Evolutionary conservation across 352 stramenopile genomes (phyloP).

Genomic region (Aphanomyces invadans): DNA sequence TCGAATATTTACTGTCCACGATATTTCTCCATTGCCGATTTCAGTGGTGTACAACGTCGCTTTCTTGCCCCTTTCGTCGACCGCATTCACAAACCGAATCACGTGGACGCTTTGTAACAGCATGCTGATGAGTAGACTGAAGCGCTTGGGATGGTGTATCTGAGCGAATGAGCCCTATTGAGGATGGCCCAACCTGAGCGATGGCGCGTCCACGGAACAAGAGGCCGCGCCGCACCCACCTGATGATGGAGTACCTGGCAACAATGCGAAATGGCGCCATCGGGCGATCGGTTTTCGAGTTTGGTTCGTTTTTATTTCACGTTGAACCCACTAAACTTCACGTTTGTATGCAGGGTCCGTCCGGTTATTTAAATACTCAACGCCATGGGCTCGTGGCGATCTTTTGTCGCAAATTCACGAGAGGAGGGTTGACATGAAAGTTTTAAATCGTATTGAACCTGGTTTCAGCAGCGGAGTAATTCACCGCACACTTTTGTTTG

Average conservation of each 20-base stretch:
- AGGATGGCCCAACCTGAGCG: no score
- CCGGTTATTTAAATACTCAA: not conserved
- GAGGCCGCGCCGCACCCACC: no score
- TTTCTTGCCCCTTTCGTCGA: conserved; percentile 17
- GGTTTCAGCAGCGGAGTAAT: no score
- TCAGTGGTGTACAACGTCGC: conserved; percentile 7
- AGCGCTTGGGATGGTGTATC: not conserved
- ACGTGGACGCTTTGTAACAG: not conserved
- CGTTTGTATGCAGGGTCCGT: not conserved
- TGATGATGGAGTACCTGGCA: not conserved
- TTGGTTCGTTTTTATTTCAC: no score
- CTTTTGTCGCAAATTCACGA: not conserved
- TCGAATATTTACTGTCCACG: conserved; percentile 17
- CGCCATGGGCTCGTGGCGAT: not conserved
- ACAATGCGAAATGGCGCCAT: not conserved
- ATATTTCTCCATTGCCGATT: conserved; percentile 2
- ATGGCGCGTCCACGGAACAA: no score
- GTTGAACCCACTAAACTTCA: not conserved
- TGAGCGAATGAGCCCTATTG: no score
- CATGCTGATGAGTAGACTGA: not conserved
- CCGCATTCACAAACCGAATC: not conserved
- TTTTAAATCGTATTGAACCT: not conserved
- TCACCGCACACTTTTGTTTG: no score
- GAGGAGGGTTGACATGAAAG: not conserved
- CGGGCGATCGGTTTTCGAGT: no score